Evolutionary conservation across 225 moss, liverwort and hornwort species (phyloP).

Genomic region (Anthoceros angustus): DNA sequence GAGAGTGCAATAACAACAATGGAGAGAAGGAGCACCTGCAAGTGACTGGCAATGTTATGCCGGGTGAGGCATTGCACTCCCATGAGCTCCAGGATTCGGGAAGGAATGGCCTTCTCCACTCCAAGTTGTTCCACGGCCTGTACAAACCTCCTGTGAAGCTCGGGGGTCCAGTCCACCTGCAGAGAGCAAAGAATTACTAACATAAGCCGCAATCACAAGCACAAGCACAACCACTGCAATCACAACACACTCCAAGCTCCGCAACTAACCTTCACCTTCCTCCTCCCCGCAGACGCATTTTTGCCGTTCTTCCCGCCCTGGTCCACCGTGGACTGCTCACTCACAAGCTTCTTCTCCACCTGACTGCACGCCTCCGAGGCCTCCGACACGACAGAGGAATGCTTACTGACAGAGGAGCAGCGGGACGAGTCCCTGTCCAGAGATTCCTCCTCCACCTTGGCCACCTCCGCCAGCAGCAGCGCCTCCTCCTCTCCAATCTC

Average conservation of each 20-base stretch:
- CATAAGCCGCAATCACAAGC: not conserved
- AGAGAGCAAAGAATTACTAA: not conserved
- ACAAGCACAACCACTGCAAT: not conserved
- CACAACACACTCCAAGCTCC: not conserved
- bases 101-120: conserved; percentile 93
- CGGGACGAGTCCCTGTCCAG: conserved; percentile 24
- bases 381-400: conserved; percentile 38
- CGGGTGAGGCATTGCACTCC: conserved; percentile 92
- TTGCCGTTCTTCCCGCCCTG: conserved; percentile 30
- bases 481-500: conserved; percentile 91
- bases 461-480: conserved; percentile 61
- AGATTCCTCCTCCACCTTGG: conserved; percentile 37
- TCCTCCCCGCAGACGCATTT: conserved; percentile 41
- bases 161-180: not conserved
- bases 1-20: too few relatives aligned
- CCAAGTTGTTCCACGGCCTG: conserved; percentile 99
- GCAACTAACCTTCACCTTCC: conserved; percentile 63
- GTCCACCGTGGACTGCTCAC: conserved; percentile 23
- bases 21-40: conserved; percentile 22
- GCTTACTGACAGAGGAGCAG: conserved; percentile 8
- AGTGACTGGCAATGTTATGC: conserved; percentile 91
- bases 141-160: conserved; percentile 84
- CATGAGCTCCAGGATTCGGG: conserved; percentile 93
- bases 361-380: conserved; percentile 52
- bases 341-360: conserved; percentile 40